Base-by-base conservation (phyloP, 177 flowering plant genomes). In the Vitis hybrid region DNA sequence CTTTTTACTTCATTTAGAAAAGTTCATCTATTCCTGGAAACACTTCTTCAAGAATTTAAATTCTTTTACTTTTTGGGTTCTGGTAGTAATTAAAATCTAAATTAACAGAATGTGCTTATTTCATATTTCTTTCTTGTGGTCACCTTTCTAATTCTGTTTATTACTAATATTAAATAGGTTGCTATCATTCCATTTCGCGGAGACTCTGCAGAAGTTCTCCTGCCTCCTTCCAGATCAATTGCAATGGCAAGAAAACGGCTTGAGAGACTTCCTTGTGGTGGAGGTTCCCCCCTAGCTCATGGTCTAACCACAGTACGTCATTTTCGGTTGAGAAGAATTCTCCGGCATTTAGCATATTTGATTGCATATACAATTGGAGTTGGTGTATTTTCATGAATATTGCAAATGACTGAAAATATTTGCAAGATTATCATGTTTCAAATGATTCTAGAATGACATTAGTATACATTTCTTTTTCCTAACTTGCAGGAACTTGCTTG, bases 211-310 rank as follows among this genome's bases (percentile, higher is more conserved):
- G 97, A 95, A 83, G 96, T 95, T 72, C 93, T 95, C 22, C 82
- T 95, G 65, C 99, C 99, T 79, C 99, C 99, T 80, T 92, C 98
- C 14, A 84, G 99, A 69, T 95, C 99, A 69, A 95, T 95, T 80
- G 84, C 97, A 73, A 95, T 95, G 99, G 99, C 99, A 73, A 90
- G 99, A 76, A 95, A 91, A 69, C 97, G 97, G 69, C 92, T 95
- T 50, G 97, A 95, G 79, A 87, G 92, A 78, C 97, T 92, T 52
- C 99, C 99, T 67, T 95, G 99, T 81, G 97, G 99, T 70, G 99
- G 99, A 55, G 99, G 99, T 74, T 95, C 99, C 68, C 99, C 97
- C 68, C 80, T 92, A 18, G 99, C 99, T 77, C 97, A 95, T 80
- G 99, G 99, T 61, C 94, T 95, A 51, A 91, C 94, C 54, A 95